Conservation (phyloP, 768 basidiomycete species). For the Lactifluus piperatus region DNA sequence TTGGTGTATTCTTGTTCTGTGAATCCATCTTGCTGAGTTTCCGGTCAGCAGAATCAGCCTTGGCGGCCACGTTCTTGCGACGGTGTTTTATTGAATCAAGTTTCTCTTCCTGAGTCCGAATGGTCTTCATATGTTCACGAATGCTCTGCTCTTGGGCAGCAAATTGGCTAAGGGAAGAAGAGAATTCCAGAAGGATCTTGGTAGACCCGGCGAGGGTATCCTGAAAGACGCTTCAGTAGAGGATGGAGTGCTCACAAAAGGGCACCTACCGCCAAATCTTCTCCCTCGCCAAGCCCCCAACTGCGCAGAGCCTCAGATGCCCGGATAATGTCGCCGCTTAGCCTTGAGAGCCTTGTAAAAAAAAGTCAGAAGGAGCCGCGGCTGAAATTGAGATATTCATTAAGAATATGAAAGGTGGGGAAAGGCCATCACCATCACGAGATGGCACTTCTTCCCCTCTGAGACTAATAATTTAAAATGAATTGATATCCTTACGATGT, state of each 20-base stretch:
- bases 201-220: slow-evolving; percentile 68
- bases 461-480: background rate
- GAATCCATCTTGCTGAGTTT: slow-evolving; percentile 86
- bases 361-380: background rate
- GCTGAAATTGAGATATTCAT: background rate
- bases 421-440: background rate
- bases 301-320: slow-evolving; percentile 61
- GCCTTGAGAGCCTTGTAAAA: slow-evolving; percentile 45
- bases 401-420: background rate
- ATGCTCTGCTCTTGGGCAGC: slow-evolving; percentile 62
- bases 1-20: slow-evolving; percentile 73
- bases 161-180: slow-evolving; percentile 58
- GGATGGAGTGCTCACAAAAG: background rate
- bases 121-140: slow-evolving; percentile 65
- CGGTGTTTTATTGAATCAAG: slow-evolving; percentile 70
- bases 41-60: slow-evolving; percentile 78
- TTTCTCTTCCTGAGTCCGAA: slow-evolving; percentile 77
- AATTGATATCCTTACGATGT: slow-evolving; percentile 43
- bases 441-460: background rate
- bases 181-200: slow-evolving; percentile 56
- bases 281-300: slow-evolving; percentile 77
- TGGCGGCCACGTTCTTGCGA: slow-evolving; percentile 52
- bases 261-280: slow-evolving; percentile 61
- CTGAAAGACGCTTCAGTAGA: slow-evolving; percentile 29
- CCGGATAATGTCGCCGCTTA: slow-evolving; percentile 56